Evolutionary conservation across 805 yeast genomes (phyloP).

Genomic region (Nematodospora valgi): DNA sequence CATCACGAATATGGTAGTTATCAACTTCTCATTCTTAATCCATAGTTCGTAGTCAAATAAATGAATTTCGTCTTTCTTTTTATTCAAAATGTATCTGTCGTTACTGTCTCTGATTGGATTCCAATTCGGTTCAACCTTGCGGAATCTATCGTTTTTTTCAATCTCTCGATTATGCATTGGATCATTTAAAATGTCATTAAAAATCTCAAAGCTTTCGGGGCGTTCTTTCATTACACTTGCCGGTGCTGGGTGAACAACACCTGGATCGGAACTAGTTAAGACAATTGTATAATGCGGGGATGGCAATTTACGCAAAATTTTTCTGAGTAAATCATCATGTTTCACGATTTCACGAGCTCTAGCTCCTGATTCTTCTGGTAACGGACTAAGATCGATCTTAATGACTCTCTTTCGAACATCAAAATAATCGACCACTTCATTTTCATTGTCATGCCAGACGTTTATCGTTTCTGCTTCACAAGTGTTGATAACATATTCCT

Average conservation of each 20-base stretch:
- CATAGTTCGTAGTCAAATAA: constrained; percentile 46
- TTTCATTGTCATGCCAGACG: constrained; percentile 37
- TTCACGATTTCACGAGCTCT: constrained; percentile 23
- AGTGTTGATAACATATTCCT: constrained; percentile 37
- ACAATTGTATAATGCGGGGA: constrained; percentile 67
- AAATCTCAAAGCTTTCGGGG: constrained; percentile 40
- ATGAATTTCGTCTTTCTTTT: constrained; percentile 32
- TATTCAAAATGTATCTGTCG: constrained; percentile 26
- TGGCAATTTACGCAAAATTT: constrained; percentile 65
- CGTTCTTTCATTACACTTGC: constrained; percentile 24
- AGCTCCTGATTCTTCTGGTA: constrained; percentile 23
- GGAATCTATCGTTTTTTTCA: constrained; percentile 50
- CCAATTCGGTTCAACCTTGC: constrained; percentile 26
- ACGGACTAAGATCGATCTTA: constrained; percentile 50
- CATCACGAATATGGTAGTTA: constrained; percentile 36
- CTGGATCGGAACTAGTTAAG: constrained; percentile 38
- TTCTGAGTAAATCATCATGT: constrained; percentile 48
- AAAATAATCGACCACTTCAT: constrained; percentile 43
- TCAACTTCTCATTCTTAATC: constrained; percentile 47
- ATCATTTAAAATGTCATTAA: constrained; percentile 55
- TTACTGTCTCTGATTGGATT: constrained; percentile 24
- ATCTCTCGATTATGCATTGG: constrained; percentile 47
- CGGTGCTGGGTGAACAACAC: constrained; percentile 28
- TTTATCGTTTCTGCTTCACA: constrained; percentile 51
- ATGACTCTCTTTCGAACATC: constrained; percentile 66